Percentiles rank a stretch among this genome's conserved stretches.
These are phyloP conservation scores for Ehretia macrophylla DNA, from an alignment of 257 asterid species.

Conservation along the genomic window DNA sequence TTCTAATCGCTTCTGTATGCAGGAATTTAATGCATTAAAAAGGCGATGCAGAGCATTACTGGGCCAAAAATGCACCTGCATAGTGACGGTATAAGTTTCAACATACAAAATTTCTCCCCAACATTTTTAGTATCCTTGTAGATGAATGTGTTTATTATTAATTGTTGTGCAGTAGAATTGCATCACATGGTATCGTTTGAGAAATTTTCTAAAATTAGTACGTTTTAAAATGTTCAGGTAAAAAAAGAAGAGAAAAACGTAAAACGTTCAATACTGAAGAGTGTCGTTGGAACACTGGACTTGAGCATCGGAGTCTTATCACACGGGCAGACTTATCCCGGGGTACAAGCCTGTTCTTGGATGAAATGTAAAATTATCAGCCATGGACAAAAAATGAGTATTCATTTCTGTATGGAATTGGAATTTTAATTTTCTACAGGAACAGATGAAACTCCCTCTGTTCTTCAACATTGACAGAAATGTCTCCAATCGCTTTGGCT, in stretches of 20 bases:
- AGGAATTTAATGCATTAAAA: conserved; percentile 61
- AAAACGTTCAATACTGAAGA: conserved; percentile 30
- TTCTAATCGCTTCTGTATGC: conserved; percentile 3
- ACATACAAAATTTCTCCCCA: too few species aligned
- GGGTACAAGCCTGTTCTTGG: conserved; percentile 25
- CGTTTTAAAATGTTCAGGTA: conserved; percentile 24
- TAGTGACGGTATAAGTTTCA: conserved; percentile 40
- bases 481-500: conserved; percentile 35
- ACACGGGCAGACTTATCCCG: conserved; percentile 47
- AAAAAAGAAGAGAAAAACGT: conserved; percentile 31
- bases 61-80: conserved; percentile 57
- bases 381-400: not conserved
- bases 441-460: conserved; percentile 28
- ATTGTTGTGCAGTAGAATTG: too few species aligned
- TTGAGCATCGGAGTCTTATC: conserved; percentile 47
- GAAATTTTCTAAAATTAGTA: too few species aligned
- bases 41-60: conserved; percentile 48
- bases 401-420: not conserved
- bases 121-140: too few species aligned
- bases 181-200: too few species aligned
- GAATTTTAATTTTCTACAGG: conserved; percentile 32
- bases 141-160: too few species aligned
- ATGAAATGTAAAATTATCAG: not conserved
- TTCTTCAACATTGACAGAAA: conserved; percentile 30
- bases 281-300: conserved; percentile 65